Conservation (phyloP, 2,329 filamentous ascomycete genomes). For the Xylariomycetidae sp. region DNA sequence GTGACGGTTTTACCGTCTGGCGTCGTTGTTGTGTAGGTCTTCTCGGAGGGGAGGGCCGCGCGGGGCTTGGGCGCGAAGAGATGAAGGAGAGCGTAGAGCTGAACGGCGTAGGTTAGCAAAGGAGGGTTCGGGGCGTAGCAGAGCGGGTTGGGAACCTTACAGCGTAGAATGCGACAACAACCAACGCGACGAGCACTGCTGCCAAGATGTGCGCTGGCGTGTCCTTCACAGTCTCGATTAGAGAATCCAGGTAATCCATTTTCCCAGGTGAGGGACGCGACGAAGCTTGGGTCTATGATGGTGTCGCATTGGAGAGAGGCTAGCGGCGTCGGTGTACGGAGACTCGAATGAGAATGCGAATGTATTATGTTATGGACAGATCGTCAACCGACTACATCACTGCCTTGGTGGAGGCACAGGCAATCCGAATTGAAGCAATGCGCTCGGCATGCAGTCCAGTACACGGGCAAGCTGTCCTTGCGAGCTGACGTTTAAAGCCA, state of each 20-base stretch:
- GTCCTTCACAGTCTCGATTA: constrained; percentile 21
- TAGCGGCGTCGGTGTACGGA: too few species aligned
- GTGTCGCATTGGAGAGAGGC: constrained; percentile 4
- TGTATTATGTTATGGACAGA: too few species aligned
- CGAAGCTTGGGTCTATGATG: neutral
- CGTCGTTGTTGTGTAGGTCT: constrained; percentile 72
- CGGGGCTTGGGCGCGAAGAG: constrained; percentile 78
- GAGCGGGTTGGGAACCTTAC: too few species aligned
- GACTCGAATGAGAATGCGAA: too few species aligned
- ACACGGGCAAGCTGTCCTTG: constrained; percentile 4
- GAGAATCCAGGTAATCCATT: constrained; percentile 13
- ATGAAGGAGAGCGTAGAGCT: constrained; percentile 64
- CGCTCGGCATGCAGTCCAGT: too few species aligned
- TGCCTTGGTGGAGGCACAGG: too few species aligned
- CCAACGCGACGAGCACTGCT: constrained; percentile 27
- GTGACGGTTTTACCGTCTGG: constrained; percentile 50
- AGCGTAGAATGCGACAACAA: constrained; percentile 29
- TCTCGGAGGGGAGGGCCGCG: constrained; percentile 67
- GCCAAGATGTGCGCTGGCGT: constrained; percentile 35
- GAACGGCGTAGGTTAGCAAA: constrained; percentile 5
- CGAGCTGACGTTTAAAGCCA: too few species aligned
- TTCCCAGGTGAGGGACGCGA: constrained; percentile 1
- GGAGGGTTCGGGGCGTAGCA: too few species aligned
- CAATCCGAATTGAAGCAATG: too few species aligned
- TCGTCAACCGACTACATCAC: too few species aligned